These are phyloP conservation scores for Colletotrichum melonis DNA, from an alignment of 2,329 filamentous ascomycete genomes.

Conservation along the genomic window DNA sequence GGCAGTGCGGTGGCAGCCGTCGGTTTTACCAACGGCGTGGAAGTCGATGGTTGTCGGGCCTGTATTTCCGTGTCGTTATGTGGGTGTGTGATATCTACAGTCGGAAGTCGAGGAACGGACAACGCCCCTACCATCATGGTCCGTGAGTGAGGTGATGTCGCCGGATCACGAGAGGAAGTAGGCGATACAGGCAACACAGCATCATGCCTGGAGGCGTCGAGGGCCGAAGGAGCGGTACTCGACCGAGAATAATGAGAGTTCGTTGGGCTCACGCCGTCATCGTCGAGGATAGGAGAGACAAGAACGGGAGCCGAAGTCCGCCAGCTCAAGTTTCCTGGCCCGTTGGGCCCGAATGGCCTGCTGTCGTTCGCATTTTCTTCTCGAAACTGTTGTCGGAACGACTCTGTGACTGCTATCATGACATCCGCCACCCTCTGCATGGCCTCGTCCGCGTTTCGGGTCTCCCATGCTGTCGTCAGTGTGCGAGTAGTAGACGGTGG, in stretches of 20 bases:
- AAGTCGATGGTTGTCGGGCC: neutral
- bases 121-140: neutral
- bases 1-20: neutral
- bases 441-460: conserved; percentile 14
- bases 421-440: conserved; percentile 17
- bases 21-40: neutral
- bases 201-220: neutral
- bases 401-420: conserved; percentile 29
- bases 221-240: neutral
- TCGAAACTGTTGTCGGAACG: conserved; percentile 22
- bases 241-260: neutral
- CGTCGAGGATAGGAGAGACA: neutral
- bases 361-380: neutral
- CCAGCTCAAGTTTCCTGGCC: neutral
- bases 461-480: conserved; percentile 18
- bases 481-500: neutral
- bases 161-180: neutral
- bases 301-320: neutral
- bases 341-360: neutral
- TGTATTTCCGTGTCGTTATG: neutral
- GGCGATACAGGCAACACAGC: neutral
- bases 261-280: neutral
- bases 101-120: neutral
- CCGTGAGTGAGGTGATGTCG: neutral
- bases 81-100: no score